These are phyloP conservation scores for Aspergillus baeticus DNA, from an alignment of 495 filamentous ascomycete genomes.

Conservation along the genomic window DNA sequence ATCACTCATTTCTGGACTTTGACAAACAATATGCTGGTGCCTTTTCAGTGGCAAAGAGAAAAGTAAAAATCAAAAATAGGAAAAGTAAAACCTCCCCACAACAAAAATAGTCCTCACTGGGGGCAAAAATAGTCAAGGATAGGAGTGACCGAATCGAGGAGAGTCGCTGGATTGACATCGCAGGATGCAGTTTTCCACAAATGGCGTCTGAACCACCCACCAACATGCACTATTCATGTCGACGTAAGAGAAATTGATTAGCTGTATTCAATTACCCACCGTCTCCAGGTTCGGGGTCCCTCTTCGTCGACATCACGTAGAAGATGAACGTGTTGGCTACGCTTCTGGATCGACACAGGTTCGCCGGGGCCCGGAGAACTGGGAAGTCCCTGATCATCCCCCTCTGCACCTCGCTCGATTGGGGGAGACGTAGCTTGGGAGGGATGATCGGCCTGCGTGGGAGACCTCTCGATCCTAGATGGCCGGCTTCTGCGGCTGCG, in stretches of 20 bases:
- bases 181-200: no score
- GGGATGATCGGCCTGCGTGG: conserved; percentile 4
- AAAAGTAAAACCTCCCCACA: neutral
- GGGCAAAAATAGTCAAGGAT: neutral
- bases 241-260: conserved; percentile 12
- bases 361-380: conserved; percentile 9
- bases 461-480: conserved; percentile 7
- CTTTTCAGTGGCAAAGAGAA: conserved; percentile 6
- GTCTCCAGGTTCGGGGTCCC: conserved; percentile 33
- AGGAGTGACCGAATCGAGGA: neutral
- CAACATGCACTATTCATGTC: neutral
- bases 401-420: conserved; percentile 12
- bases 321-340: conserved; percentile 26
- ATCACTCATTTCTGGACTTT: conserved; percentile 11
- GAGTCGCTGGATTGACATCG: neutral
- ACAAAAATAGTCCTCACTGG: neutral
- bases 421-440: conserved; percentile 9
- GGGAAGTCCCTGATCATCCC: conserved; percentile 11
- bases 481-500: neutral
- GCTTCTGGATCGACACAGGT: conserved; percentile 20
- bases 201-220: neutral
- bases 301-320: conserved; percentile 32
- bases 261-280: conserved; percentile 38
- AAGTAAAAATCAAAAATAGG: conserved; percentile 2
- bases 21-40: conserved; percentile 5